These are phyloP conservation scores for Pythium grandisporangium DNA, from an alignment of 352 stramenopile genomes.

Conservation along the genomic window DNA sequence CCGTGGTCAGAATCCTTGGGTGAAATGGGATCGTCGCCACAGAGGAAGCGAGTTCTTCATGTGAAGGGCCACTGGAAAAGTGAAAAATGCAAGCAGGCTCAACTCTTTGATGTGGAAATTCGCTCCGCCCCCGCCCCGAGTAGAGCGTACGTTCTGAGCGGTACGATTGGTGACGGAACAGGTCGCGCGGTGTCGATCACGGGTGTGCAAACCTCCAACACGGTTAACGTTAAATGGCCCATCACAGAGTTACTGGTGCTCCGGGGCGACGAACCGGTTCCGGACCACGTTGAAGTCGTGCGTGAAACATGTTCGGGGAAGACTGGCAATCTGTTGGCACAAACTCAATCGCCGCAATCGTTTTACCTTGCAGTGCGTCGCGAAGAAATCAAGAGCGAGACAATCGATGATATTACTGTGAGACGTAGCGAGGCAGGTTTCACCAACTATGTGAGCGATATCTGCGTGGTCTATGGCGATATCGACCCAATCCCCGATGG, in stretches of 20 bases:
- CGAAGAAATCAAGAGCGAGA: conserved; percentile 34
- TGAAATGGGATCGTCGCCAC: background rate
- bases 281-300: conserved; percentile 57
- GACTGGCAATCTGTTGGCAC: conserved; percentile 59
- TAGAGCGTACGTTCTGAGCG: conserved; percentile 36
- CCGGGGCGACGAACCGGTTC: conserved; percentile 63
- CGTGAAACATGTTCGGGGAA: conserved; percentile 62
- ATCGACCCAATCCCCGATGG: conserved; percentile 76
- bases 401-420: background rate
- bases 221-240: conserved; percentile 63
- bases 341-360: conserved; percentile 61
- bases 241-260: conserved; percentile 68
- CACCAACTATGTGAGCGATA: conserved; percentile 47
- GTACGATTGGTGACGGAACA: conserved; percentile 62
- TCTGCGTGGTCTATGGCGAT: conserved; percentile 81
- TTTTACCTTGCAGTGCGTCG: conserved; percentile 71
- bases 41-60: conserved; percentile 24
- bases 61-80: conserved; percentile 72
- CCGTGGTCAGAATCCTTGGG: conserved; percentile 33
- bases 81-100: conserved; percentile 47
- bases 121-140: conserved; percentile 13
- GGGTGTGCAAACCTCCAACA: conserved; percentile 47
- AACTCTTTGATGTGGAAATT: conserved; percentile 74
- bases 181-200: conserved; percentile 41
- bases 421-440: background rate